Percentiles rank a stretch among this genome's conserved stretches.
These are phyloP conservation scores for Ophiocordyceps camponoti-leonardi DNA, from an alignment of 2,329 filamentous ascomycete species.

Conservation along the genomic window DNA sequence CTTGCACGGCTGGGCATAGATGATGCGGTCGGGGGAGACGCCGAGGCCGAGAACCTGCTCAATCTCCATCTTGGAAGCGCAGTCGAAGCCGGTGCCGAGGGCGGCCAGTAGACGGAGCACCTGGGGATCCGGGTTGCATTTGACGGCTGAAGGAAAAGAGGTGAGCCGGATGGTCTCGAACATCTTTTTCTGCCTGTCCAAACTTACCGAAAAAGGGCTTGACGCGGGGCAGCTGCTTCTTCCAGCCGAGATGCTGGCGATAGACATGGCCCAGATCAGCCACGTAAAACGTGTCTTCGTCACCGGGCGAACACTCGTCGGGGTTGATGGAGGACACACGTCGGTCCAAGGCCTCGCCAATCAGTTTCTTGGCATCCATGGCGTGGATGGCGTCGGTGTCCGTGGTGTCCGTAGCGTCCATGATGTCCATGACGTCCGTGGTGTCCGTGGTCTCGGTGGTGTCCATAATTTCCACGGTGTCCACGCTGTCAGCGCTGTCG, in stretches of 20 bases:
- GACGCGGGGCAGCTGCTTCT: constrained; percentile 78
- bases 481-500: no score
- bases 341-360: constrained; percentile 72
- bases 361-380: constrained; percentile 53
- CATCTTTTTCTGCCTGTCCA: no score
- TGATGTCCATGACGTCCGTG: no score
- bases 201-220: constrained; percentile 84
- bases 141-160: constrained; percentile 88
- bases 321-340: constrained; percentile 73
- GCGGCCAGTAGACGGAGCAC: constrained; percentile 75
- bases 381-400: no score
- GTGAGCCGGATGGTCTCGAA: no score
- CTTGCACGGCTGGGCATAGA: constrained; percentile 99
- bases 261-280: constrained; percentile 97
- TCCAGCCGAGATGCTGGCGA: constrained; percentile 96
- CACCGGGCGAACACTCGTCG: constrained; percentile 75
- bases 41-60: constrained; percentile 76
- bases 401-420: no score
- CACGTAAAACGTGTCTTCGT: constrained; percentile 96
- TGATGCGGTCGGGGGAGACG: constrained; percentile 77
- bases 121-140: constrained; percentile 91
- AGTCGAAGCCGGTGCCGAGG: constrained; percentile 92
- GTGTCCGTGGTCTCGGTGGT: no score
- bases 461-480: no score
- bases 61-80: constrained; percentile 93